Evolutionary conservation across 306 rosid genomes (phyloP).

Genomic region (Arachis stenosperma): DNA sequence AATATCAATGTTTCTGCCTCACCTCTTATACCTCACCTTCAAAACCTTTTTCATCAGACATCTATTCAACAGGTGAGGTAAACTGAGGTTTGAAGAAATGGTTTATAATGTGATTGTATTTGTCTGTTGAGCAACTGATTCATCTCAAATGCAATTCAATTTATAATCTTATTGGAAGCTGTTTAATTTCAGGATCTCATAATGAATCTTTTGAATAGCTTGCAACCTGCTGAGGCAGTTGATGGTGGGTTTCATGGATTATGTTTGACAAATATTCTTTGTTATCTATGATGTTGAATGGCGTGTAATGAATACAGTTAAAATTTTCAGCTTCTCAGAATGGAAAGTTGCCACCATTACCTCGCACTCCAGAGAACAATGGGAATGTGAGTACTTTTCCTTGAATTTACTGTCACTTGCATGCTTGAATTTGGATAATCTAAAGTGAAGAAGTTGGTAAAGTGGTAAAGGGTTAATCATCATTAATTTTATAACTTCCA

Average conservation of each 20-base stretch:
- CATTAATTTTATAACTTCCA: too few species aligned
- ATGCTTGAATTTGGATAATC: not conserved
- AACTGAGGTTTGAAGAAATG: conserved; percentile 31
- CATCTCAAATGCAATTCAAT: conserved; percentile 18
- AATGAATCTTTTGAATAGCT: conserved; percentile 67
- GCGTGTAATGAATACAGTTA: conserved; percentile 29
- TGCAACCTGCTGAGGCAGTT: conserved; percentile 71
- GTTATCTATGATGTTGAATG: conserved; percentile 24
- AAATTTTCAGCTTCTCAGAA: conserved; percentile 71
- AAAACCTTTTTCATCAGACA: conserved; percentile 90
- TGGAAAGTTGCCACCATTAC: conserved; percentile 87
- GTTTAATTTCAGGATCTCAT: conserved; percentile 77
- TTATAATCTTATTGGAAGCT: conserved; percentile 35
- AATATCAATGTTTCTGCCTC: conserved; percentile 66
- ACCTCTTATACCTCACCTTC: conserved; percentile 80
- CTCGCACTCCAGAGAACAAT: conserved; percentile 80
- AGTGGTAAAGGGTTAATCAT: too few species aligned
- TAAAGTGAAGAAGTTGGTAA: too few species aligned
- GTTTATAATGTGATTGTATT: conserved; percentile 22
- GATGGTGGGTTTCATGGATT: conserved; percentile 70
- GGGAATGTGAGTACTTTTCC: conserved; percentile 70
- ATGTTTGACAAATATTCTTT: conserved; percentile 3
- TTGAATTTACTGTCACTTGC: conserved; percentile 16
- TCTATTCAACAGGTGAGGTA: conserved; percentile 88
- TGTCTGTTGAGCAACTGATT: conserved; percentile 33